Percentiles rank a stretch among this genome's conserved stretches.
phyloP scores from a whole-genome alignment of 2,329 filamentous ascomycete genomes.

The Pyricularia sp. region DNA sequence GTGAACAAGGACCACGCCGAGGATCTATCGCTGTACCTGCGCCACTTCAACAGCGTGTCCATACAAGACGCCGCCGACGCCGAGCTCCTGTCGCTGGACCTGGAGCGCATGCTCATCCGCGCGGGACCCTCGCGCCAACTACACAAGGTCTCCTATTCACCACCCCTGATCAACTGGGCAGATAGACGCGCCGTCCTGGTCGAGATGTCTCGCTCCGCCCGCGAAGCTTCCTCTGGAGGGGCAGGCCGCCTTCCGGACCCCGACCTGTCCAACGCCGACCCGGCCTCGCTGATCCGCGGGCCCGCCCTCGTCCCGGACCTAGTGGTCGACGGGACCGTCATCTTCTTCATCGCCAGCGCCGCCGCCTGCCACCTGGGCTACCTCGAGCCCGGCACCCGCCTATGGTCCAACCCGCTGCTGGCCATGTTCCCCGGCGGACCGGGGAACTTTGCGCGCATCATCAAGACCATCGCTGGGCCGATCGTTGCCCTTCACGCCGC shows the following conservation, averaged over 20 bases:
- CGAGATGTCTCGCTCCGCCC: conserved; percentile 53
- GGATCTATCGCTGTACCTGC: conserved; percentile 70
- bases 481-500: conserved; percentile 55
- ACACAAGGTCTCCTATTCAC: conserved; percentile 53
- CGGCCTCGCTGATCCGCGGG: conserved; percentile 27
- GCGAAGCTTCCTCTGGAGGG: conserved; percentile 41
- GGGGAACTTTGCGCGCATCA: conserved; percentile 46
- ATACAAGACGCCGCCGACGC: conserved; percentile 28
- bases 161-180: conserved; percentile 57
- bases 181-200: conserved; percentile 65
- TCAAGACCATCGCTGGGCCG: conserved; percentile 45
- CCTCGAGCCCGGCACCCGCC: conserved; percentile 32
- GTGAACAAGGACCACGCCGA: conserved; percentile 79
- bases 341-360: conserved; percentile 44
- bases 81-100: conserved; percentile 54
- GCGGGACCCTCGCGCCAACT: conserved; percentile 29
- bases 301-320: conserved; percentile 32
- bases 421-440: conserved; percentile 47
- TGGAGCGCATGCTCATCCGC: conserved; percentile 51
- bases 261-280: conserved; percentile 24
- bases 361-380: conserved; percentile 32
- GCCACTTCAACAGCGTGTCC: conserved; percentile 56
- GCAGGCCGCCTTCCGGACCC: neutral
- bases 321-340: conserved; percentile 43
- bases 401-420: conserved; percentile 39